Conservation (phyloP, 352 stramenopile species). For the Pythium utonaiense region DNA sequence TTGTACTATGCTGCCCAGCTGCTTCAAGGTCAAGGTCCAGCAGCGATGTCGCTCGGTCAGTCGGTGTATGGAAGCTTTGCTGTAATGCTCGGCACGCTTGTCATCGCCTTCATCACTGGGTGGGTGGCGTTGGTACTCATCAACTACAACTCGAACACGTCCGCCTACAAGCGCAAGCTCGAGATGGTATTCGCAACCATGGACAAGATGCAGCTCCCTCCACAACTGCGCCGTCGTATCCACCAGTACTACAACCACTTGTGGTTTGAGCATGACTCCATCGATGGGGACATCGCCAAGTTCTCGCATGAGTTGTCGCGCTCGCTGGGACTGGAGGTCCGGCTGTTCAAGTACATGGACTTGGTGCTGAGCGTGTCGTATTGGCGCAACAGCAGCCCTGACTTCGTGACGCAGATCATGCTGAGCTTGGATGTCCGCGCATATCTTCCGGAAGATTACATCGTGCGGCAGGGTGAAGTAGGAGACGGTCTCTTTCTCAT, state of each 20-base stretch:
- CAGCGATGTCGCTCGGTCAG: background rate
- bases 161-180: conserved; percentile 34
- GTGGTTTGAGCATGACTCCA: conserved; percentile 37
- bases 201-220: conserved; percentile 30
- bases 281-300: conserved; percentile 30
- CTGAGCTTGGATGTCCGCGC: conserved; percentile 26
- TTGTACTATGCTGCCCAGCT: conserved; percentile 20
- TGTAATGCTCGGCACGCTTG: conserved; percentile 18
- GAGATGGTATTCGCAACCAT: conserved; percentile 37
- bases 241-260: conserved; percentile 44
- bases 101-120: conserved; percentile 20
- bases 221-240: conserved; percentile 30
- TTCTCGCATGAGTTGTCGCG: conserved; percentile 34
- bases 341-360: conserved; percentile 38
- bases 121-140: conserved; percentile 15
- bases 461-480: conserved; percentile 34
- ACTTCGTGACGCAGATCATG: conserved; percentile 38
- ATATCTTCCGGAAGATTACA: conserved; percentile 43
- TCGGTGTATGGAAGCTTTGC: conserved; percentile 16
- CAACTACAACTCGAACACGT: conserved; percentile 22
- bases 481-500: conserved; percentile 38
- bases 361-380: conserved; percentile 29
- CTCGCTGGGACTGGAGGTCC: conserved; percentile 32
- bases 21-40: conserved; percentile 14
- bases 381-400: conserved; percentile 28